These are phyloP conservation scores for Scalesia atractyloides DNA, from an alignment of 129 eudicot genomes.

Conservation along the genomic window DNA sequence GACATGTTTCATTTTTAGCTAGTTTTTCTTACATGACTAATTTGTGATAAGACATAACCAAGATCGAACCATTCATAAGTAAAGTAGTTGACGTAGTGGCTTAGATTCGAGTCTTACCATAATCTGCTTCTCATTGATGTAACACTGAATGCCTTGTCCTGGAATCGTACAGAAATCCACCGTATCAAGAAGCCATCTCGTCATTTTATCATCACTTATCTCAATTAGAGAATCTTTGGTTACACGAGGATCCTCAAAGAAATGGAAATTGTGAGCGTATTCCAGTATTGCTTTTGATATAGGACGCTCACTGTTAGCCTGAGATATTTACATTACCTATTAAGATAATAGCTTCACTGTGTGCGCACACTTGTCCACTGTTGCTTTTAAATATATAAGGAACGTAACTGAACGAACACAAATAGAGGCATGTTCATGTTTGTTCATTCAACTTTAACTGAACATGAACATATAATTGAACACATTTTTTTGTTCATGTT, in stretches of 20 bases:
- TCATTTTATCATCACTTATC: conserved; percentile 34
- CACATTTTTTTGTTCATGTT: too few relatives aligned
- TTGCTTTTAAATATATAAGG: neutral
- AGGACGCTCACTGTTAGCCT: conserved; percentile 96
- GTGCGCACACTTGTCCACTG: neutral
- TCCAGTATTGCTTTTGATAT: conserved; percentile 80
- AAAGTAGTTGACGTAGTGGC: conserved; percentile 1
- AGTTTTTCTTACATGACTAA: neutral
- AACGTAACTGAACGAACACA: neutral
- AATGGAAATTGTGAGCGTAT: conserved; percentile 86
- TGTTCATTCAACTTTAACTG: too few relatives aligned
- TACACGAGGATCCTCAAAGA: conserved; percentile 61
- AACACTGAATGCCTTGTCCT: conserved; percentile 81
- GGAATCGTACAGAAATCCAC: conserved; percentile 73
- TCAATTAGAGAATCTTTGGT: conserved; percentile 35
- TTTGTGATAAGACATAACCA: neutral
- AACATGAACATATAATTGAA: too few relatives aligned
- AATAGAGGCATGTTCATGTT: too few relatives aligned
- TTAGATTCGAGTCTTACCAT: conserved; percentile 55
- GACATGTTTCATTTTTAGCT: conserved; percentile 7
- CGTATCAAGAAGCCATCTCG: conserved; percentile 84
- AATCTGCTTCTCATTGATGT: conserved; percentile 55
- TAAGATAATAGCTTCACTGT: neutral
- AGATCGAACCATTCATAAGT: neutral
- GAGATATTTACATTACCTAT: conserved; percentile 3